Conservation (phyloP, 805 yeast species). For the Zygoascus flipseniorum region DNA sequence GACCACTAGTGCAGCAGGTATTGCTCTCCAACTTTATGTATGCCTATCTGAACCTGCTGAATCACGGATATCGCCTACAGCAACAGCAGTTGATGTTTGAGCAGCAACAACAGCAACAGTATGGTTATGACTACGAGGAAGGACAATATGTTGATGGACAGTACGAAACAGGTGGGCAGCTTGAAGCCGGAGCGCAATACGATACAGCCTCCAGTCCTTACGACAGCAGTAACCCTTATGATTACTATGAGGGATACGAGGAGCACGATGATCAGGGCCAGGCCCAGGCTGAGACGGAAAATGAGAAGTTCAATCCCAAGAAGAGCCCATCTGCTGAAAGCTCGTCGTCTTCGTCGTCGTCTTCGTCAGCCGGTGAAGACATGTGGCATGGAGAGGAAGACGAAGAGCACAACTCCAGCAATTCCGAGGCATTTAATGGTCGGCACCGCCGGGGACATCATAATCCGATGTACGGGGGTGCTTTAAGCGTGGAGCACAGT, state of each 20-base stretch:
- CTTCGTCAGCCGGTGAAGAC: slow-evolving; percentile 13
- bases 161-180: slow-evolving; percentile 7
- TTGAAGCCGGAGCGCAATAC: neutral
- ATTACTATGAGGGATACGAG: slow-evolving; percentile 4
- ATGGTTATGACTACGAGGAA: slow-evolving; percentile 4
- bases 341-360: slow-evolving; percentile 16
- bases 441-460: slow-evolving; percentile 11
- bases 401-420: neutral
- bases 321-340: slow-evolving; percentile 16
- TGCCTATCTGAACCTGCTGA: slow-evolving; percentile 88
- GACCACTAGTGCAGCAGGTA: slow-evolving; percentile 89
- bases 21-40: slow-evolving; percentile 94
- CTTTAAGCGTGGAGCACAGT: neutral
- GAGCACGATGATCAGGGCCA: neutral
- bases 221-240: slow-evolving; percentile 2
- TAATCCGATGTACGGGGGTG: slow-evolving; percentile 11
- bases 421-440: neutral
- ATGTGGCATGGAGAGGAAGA: slow-evolving; percentile 15
- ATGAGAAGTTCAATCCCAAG: slow-evolving; percentile 1
- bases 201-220: neutral
- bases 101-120: slow-evolving; percentile 6
- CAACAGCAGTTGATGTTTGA: slow-evolving; percentile 17
- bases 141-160: slow-evolving; percentile 6
- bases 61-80: slow-evolving; percentile 51
- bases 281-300: neutral